Conservation (phyloP, 148 eudicot species). For the Fagopyrum esculentum region DNA sequence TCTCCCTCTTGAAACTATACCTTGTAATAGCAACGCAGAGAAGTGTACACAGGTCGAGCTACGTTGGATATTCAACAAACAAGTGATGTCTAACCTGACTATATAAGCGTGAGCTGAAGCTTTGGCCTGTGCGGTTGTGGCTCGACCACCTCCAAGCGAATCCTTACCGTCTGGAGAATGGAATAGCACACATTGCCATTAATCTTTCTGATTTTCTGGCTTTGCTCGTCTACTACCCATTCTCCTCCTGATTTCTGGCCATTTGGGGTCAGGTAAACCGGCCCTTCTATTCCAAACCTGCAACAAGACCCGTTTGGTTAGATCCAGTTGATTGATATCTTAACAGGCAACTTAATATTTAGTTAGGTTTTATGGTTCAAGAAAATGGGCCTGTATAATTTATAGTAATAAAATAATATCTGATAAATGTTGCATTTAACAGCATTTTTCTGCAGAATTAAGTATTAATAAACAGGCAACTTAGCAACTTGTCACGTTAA, state of each 20-base stretch:
- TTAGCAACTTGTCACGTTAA: too few species aligned
- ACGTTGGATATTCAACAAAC: not conserved
- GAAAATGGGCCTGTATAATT: too few species aligned
- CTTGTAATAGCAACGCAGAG: not conserved
- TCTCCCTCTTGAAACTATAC: not conserved
- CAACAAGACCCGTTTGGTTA: constrained; percentile 8
- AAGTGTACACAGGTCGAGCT: not conserved
- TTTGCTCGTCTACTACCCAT: constrained; percentile 88
- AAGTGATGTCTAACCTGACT: too few species aligned
- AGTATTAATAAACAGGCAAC: too few species aligned
- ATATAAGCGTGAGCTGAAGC: constrained; percentile 64
- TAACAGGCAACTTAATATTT: too few species aligned
- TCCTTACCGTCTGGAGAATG: constrained; percentile 65
- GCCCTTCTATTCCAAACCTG: constrained; percentile 96
- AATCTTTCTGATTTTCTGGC: constrained; percentile 63
- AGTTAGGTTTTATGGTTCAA: too few species aligned
- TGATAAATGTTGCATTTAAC: not conserved
- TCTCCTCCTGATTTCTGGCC: constrained; percentile 60
- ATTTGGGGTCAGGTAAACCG: constrained; percentile 60
- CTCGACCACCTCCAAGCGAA: constrained; percentile 90
- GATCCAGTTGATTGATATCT: not conserved
- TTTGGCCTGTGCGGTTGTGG: constrained; percentile 93
- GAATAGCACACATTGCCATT: constrained; percentile 58
- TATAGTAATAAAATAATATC: not conserved
- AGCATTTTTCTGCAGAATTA: too few species aligned